Evolutionary conservation across 345 rosid genomes (phyloP).

Genomic region (Lepidium didymum): DNA sequence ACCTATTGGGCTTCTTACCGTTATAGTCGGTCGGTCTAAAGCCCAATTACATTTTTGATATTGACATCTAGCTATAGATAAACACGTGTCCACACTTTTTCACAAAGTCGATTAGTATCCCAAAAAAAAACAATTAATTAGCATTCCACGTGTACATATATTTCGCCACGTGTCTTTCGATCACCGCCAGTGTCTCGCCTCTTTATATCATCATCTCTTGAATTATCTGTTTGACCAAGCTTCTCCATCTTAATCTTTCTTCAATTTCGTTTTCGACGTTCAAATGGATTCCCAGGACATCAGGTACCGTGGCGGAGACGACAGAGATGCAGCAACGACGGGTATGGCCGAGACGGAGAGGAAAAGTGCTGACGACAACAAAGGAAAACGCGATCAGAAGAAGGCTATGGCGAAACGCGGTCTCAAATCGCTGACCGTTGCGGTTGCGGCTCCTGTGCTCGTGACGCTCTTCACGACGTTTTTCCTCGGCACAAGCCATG

Average conservation of each 20-base stretch:
- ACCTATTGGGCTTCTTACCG: neutral
- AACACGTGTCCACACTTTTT: slow-evolving; percentile 19
- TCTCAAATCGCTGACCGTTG: slow-evolving; percentile 47
- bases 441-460: slow-evolving; percentile 55
- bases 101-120: neutral
- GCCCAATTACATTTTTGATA: neutral
- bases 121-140: neutral
- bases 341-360: slow-evolving; percentile 11
- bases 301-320: slow-evolving; percentile 44
- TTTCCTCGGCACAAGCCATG: slow-evolving; percentile 39
- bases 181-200: slow-evolving; percentile 5
- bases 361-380: slow-evolving; percentile 10
- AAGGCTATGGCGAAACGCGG: slow-evolving; percentile 70
- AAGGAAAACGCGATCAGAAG: slow-evolving; percentile 32
- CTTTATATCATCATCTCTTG: neutral
- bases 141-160: slow-evolving; percentile 13
- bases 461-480: slow-evolving; percentile 43
- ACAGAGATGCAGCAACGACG: slow-evolving; percentile 13
- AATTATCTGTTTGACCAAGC: slow-evolving; percentile 10
- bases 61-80: neutral
- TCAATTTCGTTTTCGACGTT: neutral
- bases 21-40: neutral
- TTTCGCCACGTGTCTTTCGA: slow-evolving; percentile 34
- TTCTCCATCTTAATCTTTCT: neutral
- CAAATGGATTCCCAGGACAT: slow-evolving; percentile 53